phyloP scores from a whole-genome alignment of 2,329 filamentous ascomycete species.

The Clarireedia homoeocarpa region DNA sequence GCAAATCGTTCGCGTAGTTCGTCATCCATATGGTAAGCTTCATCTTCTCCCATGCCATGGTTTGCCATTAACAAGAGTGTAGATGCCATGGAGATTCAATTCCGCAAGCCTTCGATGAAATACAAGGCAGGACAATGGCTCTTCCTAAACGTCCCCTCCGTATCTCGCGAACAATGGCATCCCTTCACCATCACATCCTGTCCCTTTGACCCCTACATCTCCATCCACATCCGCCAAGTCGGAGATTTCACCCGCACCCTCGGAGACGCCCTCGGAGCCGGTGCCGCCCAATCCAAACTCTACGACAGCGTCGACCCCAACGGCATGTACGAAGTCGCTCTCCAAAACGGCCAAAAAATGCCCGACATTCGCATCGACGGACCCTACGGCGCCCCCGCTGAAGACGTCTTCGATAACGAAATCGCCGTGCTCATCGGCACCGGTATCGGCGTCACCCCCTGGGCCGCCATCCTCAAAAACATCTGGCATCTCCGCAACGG shows the following conservation, averaged over 20 bases:
- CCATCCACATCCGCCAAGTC: slow-evolving; percentile 89
- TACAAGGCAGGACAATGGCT: slow-evolving; percentile 99
- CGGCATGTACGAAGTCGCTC: slow-evolving; percentile 96
- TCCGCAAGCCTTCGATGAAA: slow-evolving; percentile 89
- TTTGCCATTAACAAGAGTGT: slow-evolving; percentile 25
- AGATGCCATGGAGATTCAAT: slow-evolving; percentile 97
- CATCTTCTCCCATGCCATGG: not conserved
- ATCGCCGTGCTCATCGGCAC: slow-evolving; percentile 80
- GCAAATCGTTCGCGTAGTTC: slow-evolving; percentile 86
- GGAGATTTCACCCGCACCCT: slow-evolving; percentile 92
- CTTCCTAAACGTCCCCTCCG: slow-evolving; percentile 85
- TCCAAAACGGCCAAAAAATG: slow-evolving; percentile 91
- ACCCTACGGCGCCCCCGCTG: slow-evolving; percentile 91
- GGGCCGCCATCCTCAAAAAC: slow-evolving; percentile 87
- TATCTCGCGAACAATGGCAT: slow-evolving; percentile 92
- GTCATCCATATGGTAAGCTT: slow-evolving; percentile 79
- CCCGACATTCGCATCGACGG: slow-evolving; percentile 84
- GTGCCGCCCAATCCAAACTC: slow-evolving; percentile 76
- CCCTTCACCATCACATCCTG: slow-evolving; percentile 99
- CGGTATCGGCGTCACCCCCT: slow-evolving; percentile 80
- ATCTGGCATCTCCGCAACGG: slow-evolving; percentile 94
- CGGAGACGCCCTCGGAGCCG: slow-evolving; percentile 92
- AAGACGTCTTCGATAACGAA: slow-evolving; percentile 94
- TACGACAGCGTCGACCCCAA: slow-evolving; percentile 86
- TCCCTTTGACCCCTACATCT: slow-evolving; percentile 90